phyloP scores from a whole-genome alignment of 495 filamentous ascomycete species.

The Podospora fimiseda region DNA sequence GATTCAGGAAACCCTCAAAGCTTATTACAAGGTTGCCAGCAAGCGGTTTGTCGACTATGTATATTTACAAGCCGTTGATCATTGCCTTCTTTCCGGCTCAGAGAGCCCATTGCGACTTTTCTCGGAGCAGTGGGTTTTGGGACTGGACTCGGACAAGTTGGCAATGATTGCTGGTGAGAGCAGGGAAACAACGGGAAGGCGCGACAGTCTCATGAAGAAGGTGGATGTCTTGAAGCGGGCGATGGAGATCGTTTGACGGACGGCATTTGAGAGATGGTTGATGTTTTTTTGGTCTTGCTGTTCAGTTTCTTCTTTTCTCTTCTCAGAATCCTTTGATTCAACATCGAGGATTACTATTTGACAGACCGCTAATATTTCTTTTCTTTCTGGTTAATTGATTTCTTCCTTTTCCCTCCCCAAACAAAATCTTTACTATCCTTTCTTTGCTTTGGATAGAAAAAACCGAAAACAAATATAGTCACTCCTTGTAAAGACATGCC shows the following conservation, averaged over 20 bases:
- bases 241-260: slow-evolving; percentile 17
- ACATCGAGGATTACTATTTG: no score
- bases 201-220: slow-evolving; percentile 21
- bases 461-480: no score
- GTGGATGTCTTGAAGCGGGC: slow-evolving; percentile 22
- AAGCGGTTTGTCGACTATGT: slow-evolving; percentile 54
- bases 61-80: slow-evolving; percentile 31
- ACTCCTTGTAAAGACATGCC: no score
- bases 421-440: no score
- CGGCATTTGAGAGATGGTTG: no score
- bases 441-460: no score
- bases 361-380: no score
- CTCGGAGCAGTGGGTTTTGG: slow-evolving; percentile 21
- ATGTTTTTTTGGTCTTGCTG: no score
- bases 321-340: no score
- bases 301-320: no score
- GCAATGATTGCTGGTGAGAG: slow-evolving; percentile 36
- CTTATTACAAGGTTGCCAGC: slow-evolving; percentile 55
- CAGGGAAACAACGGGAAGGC: slow-evolving; percentile 11
- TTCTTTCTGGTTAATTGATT: no score
- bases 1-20: slow-evolving; percentile 51
- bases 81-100: slow-evolving; percentile 26
- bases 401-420: no score
- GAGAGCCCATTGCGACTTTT: slow-evolving; percentile 28
- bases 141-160: slow-evolving; percentile 25